Percentiles rank a stretch among this genome's conserved stretches.
phyloP scores from a whole-genome alignment of 257 asterid species.

The Fraxinus americana region DNA sequence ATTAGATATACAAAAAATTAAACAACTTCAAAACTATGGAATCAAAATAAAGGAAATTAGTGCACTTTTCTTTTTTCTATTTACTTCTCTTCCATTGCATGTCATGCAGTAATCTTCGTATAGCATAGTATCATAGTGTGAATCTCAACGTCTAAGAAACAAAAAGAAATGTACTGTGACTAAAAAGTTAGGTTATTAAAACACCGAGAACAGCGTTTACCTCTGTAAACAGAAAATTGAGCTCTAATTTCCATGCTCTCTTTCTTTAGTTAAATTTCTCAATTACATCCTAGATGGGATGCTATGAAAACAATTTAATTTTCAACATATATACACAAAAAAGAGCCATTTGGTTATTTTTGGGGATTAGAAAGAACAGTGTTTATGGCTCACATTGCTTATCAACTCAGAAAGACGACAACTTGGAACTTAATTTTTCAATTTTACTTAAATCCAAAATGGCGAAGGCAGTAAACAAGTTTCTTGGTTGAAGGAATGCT shows the following conservation, averaged over 20 bases:
- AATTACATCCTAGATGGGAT: background rate
- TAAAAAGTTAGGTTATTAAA: too few species aligned
- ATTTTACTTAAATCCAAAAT: conserved; percentile 4
- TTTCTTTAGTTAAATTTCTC: background rate
- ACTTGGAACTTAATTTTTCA: background rate
- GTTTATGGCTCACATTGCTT: background rate
- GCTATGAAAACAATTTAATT: background rate
- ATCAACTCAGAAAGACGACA: background rate
- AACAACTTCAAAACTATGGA: background rate
- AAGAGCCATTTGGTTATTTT: too few species aligned
- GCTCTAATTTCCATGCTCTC: background rate
- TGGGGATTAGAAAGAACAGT: background rate
- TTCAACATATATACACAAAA: too few species aligned
- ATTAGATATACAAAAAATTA: background rate
- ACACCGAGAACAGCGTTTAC: too few species aligned
- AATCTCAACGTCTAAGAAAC: background rate
- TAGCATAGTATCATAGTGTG: background rate
- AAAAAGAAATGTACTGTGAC: background rate
- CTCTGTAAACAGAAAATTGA: background rate
- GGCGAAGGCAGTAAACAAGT: background rate
- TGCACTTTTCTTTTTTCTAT: background rate
- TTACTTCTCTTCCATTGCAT: background rate
- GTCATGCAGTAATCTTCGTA: background rate
- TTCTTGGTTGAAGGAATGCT: conserved; percentile 3
- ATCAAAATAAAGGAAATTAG: too few species aligned